Evolutionary conservation across 805 yeast genomes (phyloP).

Genomic region (Jamesozyma piceae): DNA sequence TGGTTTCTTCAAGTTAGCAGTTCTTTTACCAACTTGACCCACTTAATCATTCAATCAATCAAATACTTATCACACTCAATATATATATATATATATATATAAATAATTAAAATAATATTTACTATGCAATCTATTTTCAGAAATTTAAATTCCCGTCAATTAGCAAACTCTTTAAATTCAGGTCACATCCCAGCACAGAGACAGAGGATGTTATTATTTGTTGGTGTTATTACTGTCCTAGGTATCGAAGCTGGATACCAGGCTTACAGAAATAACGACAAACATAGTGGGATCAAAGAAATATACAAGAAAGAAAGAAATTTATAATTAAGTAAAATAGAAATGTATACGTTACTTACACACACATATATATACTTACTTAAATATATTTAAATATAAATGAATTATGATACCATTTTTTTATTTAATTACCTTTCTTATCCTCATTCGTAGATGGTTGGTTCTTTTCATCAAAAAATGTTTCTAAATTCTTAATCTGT

Average conservation of each 20-base stretch:
- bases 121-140: too few species aligned
- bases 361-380: too few species aligned
- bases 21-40: too few species aligned
- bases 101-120: too few species aligned
- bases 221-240: neutral
- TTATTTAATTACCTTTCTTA: neutral
- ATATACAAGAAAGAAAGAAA: conserved; percentile 16
- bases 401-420: neutral
- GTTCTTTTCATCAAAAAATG: conserved; percentile 34
- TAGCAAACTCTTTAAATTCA: too few species aligned
- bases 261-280: conserved; percentile 1
- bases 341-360: neutral
- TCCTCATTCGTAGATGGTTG: conserved; percentile 3
- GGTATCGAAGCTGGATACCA: neutral
- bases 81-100: too few species aligned
- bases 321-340: conserved; percentile 1
- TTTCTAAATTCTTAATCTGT: conserved; percentile 45
- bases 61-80: too few species aligned
- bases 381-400: too few species aligned
- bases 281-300: conserved; percentile 9
- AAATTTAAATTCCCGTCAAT: too few species aligned
- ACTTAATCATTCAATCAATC: too few species aligned
- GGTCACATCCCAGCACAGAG: too few species aligned
- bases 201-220: neutral
- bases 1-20: too few species aligned